Base-by-base conservation (phyloP, 441 rosid genomes). In the Viola pubescens region DNA sequence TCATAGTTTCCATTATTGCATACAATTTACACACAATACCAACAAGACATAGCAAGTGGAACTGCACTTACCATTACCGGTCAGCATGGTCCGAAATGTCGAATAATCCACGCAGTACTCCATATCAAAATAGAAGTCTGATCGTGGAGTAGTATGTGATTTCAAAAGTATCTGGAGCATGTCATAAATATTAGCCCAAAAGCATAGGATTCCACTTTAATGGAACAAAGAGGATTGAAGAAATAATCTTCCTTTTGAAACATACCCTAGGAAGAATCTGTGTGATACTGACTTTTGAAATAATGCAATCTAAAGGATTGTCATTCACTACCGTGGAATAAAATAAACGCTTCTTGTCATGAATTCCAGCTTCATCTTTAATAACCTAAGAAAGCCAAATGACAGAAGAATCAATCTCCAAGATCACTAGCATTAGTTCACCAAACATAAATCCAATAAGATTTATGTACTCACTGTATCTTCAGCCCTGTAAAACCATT, bases 401-500 rank as follows among this genome's bases (percentile, higher is more conserved):
- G 53, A 37, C 8, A 55, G 42, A 26, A 60, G 45, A n/a, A 54
- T 12, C 19, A 16, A 13, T 52, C 19, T 43, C n/a, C 41, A 37
- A 52, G 43, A 44, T 13, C 73, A 61, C 51, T 50, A 71, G 57
- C 54, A 66, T 37, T 40, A 59, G 49, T 73, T 62, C 41, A 40
- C 37, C 61, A 10, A 65, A 48, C 51, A 55, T 69, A 44, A 34
- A 47, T 54, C 59, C 43, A 53, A 65, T 16, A 63, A 52, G 62
- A 61, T 37, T 39, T 46, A 61, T 69, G 26, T 62, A 75, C 95
- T 65, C 49, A 86, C 98, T 9, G 98, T 91, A 73, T 91, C 96
- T 62, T 81, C 87, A 71, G 95, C 92, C 73, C 81, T 85, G 64
- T 86, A 91, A 79, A 86, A 91, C 98, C 96, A 91, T 69, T 83